Evolutionary conservation across 805 yeast species (phyloP), one percentile per base, ranked within the genome.

Genomic region (Ascoidea rubescens): DNA sequence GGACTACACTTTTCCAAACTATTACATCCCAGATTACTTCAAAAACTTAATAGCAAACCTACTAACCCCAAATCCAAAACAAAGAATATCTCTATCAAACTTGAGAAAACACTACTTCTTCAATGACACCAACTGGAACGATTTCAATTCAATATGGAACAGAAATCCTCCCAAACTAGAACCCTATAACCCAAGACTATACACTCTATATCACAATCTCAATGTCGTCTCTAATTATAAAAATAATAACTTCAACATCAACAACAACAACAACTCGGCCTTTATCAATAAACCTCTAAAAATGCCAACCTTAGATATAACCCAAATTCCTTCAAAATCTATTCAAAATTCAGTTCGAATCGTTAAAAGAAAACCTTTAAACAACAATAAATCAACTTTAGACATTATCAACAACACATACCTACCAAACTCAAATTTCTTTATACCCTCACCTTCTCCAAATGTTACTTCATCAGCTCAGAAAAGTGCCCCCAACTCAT

Each of bases 81-180:
- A 75, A 51, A 73, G 99, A 61, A 72, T 79, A 42, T 69, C 75
- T 1, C 73, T 87, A 8, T 63, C 67, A 0, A 70, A 73, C 49
- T 75, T 91, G 51, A 80, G 86, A 65, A 58, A 59, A 17, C 93
- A 88, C 62, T 75, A 73, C 46, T 91, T 95, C 77, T 87, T 90
- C 60, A 71, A 72, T 45, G 73, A 70, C 8, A 65, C 84, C 5
- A 75, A 87, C 58, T 91, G 96, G 84, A 60, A 66, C 17, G 79
- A 84, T 56, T 77, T 77, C 55, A 74, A 76, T 47, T 67, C 67
- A 50, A 75, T 91, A 10, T 90, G 97, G 97, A 72, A 74, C 47
- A 61, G 71, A 1, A 70, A 72, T 17, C 82, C 81, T 1, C 96
- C 96, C 1, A 79, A 78, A 58, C 61, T 87, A 47, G 83, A 81